Evolutionary conservation across 2,329 filamentous ascomycete species (phyloP).

Genomic region (Xylariaceae sp.): DNA sequence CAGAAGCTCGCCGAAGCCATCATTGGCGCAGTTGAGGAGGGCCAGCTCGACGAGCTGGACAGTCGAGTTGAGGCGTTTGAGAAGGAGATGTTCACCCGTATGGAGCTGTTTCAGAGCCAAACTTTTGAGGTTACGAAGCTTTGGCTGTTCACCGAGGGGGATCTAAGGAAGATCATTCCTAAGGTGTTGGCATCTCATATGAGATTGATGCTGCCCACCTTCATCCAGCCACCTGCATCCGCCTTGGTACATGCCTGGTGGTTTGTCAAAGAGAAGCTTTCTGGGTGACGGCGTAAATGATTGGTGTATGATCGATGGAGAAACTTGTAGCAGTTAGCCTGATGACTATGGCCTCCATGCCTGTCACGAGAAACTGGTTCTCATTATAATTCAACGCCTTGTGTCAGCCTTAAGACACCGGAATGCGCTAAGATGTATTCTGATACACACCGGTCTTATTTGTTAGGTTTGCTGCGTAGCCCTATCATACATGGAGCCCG

Average conservation of each 20-base stretch:
- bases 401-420: too few species aligned
- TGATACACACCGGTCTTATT: too few species aligned
- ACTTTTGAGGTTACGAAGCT: slow-evolving; percentile 52
- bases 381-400: too few species aligned
- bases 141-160: slow-evolving; percentile 52
- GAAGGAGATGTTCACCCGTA: slow-evolving; percentile 46
- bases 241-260: slow-evolving; percentile 26
- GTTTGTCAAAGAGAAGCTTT: slow-evolving; percentile 18
- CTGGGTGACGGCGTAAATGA: neutral
- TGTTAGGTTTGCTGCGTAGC: too few species aligned
- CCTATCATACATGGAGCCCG: too few species aligned
- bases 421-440: too few species aligned
- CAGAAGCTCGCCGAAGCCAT: slow-evolving; percentile 54
- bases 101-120: slow-evolving; percentile 46
- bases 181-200: slow-evolving; percentile 23
- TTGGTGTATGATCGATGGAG: neutral
- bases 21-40: slow-evolving; percentile 35
- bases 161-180: slow-evolving; percentile 26
- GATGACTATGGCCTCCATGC: neutral
- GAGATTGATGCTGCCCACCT: slow-evolving; percentile 18
- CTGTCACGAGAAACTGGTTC: too few species aligned
- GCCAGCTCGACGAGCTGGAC: slow-evolving; percentile 40
- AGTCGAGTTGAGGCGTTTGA: slow-evolving; percentile 45
- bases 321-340: neutral
- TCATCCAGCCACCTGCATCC: slow-evolving; percentile 23